Evolutionary conservation across 2,329 filamentous ascomycete species (phyloP).

Genomic region (Fusarium coffeatum): DNA sequence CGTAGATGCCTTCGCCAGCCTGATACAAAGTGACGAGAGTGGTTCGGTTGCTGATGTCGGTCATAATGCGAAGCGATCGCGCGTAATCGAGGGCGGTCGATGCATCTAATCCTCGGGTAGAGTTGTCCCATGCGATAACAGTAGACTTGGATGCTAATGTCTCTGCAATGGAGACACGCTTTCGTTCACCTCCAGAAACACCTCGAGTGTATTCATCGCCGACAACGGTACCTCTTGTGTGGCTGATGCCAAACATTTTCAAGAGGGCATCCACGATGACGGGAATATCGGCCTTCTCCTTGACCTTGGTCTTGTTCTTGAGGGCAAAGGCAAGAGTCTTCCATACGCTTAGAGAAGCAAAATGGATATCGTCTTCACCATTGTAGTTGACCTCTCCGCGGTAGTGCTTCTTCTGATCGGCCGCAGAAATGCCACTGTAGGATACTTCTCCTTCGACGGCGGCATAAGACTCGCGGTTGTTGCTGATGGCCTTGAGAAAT

Average conservation of each 20-base stretch:
- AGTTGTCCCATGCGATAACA: conserved; percentile 84
- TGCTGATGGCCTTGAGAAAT: conserved; percentile 80
- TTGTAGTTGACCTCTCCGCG: conserved; percentile 84
- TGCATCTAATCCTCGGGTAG: conserved; percentile 81
- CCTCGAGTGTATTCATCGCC: conserved; percentile 79
- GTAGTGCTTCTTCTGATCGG: conserved; percentile 75
- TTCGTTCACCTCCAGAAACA: conserved; percentile 83
- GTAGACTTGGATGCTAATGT: conserved; percentile 78
- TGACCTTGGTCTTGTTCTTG: conserved; percentile 78
- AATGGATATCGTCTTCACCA: conserved; percentile 80
- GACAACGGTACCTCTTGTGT: conserved; percentile 79
- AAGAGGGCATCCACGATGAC: conserved; percentile 76
- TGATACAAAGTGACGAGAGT: conserved; percentile 59
- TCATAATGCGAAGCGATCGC: conserved; percentile 76
- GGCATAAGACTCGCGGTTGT: conserved; percentile 74
- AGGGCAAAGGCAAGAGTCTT: conserved; percentile 82
- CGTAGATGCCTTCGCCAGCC: conserved; percentile 58
- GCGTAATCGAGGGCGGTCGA: conserved; percentile 83
- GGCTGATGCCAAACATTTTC: conserved; percentile 82
- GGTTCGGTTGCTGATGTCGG: conserved; percentile 75
- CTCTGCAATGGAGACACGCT: conserved; percentile 83
- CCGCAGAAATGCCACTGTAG: conserved; percentile 77
- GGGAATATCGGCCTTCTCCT: conserved; percentile 71
- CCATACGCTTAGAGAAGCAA: conserved; percentile 79
- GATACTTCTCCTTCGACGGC: conserved; percentile 75